phyloP scores from a whole-genome alignment of 306 rosid species.

The Lathyrus aphaca region DNA sequence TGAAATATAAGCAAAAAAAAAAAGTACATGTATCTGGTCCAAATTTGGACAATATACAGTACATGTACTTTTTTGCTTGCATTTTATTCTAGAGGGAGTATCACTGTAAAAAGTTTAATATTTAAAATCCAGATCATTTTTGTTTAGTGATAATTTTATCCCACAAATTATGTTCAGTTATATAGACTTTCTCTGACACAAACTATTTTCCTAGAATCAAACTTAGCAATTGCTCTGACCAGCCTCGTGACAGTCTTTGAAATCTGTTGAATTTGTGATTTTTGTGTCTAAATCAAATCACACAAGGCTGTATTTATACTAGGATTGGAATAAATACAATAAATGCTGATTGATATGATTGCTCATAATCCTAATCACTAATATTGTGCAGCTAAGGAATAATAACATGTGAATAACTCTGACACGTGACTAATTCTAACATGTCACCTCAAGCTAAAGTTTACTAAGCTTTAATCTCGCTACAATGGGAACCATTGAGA shows the following conservation, averaged over 20 bases:
- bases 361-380: neutral
- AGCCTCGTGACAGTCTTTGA: conserved; percentile 21
- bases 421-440: neutral
- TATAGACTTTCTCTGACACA: conserved; percentile 7
- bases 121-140: conserved; percentile 13
- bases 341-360: neutral
- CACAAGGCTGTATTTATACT: neutral
- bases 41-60: neutral
- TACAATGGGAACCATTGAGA: neutral
- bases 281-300: neutral
- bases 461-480: neutral
- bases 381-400: neutral
- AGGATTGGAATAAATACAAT: neutral
- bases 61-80: neutral
- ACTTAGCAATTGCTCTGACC: conserved; percentile 9
- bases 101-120: neutral
- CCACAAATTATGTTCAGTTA: conserved; percentile 16
- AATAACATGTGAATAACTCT: neutral
- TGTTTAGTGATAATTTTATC: conserved; percentile 13
- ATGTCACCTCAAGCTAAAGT: neutral
- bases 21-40: neutral
- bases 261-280: conserved; percentile 6
- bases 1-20: neutral
- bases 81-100: neutral
- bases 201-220: conserved; percentile 15